phyloP scores from a whole-genome alignment of 2,329 filamentous ascomycete genomes.

The Trichoderma polysporum region DNA sequence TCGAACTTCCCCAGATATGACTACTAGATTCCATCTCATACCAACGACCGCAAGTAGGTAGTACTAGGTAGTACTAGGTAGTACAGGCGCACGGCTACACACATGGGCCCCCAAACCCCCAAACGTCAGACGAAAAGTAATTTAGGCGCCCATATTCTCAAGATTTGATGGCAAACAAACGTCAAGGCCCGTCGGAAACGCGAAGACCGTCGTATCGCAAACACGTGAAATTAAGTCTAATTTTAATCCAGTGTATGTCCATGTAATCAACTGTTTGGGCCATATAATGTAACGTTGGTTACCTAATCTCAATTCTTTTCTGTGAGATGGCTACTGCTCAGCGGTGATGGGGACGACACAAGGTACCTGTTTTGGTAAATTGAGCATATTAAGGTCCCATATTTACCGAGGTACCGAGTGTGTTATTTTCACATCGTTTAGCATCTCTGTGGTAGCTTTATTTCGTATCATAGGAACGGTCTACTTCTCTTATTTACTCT shows the following conservation, averaged over 20 bases:
- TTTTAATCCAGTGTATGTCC: neutral
- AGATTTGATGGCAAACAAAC: constrained; percentile 1
- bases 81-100: neutral
- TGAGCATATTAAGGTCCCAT: neutral
- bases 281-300: neutral
- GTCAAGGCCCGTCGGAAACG: constrained; percentile 1
- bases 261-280: neutral
- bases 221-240: constrained; percentile 11
- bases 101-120: neutral
- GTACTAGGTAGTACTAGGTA: neutral
- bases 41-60: neutral
- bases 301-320: neutral
- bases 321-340: neutral
- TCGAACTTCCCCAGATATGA: neutral
- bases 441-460: neutral
- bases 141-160: neutral
- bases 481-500: constrained; percentile 8
- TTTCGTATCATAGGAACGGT: neutral
- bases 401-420: neutral
- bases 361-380: neutral
- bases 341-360: neutral
- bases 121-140: neutral
- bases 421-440: neutral
- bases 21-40: neutral
- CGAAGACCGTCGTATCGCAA: neutral